Base-by-base conservation (phyloP, 306 rosid genomes). In the Cicer bijugum region DNA sequence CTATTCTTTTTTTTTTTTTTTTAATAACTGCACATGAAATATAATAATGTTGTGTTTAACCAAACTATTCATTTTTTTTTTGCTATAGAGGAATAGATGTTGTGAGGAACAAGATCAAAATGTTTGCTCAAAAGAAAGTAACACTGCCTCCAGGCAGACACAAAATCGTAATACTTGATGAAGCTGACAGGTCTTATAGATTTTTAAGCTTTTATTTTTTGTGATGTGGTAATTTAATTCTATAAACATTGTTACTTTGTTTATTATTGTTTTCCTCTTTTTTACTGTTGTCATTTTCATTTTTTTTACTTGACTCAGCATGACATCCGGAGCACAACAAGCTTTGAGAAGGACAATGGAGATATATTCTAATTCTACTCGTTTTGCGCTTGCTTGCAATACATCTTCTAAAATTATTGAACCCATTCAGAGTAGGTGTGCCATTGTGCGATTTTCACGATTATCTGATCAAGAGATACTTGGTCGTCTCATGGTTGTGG, bases 401-500 rank as follows among this genome's bases (percentile, higher is more conserved):
- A 88, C 91, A 1, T 94, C 98, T 3, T 78, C 96, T 11, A 93
- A 93, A 85, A 86, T 93, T 59, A 93, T 93, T 77, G 98, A 93
- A 82, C 98, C 98, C 5, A 93, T 93, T 79, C 98, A 94, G 86
- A 94, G 97, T 84, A 86, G 98, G 83, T 94, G 98, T 82, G 98
- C 97, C 38, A 85, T 94, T 79, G 98, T 94, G 69, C 83, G 98
- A 53, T 94, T 88, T 80, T 89, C 90, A 16, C 84, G 97, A 58
- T 82, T 94, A 69, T 84, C 96, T 44, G 98, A 94, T 82, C 89
- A 87, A 84, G 95, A 94, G 87, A 91, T 94, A 80, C 91, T 91
- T 43, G 87, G 90, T 52, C 97, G 97, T 19, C 86, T 94, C 42
- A 88, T 91, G 97, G 76, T 91, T 43, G 98, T 94, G 12, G 87